Evolutionary conservation across 768 basidiomycete genomes (phyloP).

Genomic region (Hygrophoropsis aurantiaca): DNA sequence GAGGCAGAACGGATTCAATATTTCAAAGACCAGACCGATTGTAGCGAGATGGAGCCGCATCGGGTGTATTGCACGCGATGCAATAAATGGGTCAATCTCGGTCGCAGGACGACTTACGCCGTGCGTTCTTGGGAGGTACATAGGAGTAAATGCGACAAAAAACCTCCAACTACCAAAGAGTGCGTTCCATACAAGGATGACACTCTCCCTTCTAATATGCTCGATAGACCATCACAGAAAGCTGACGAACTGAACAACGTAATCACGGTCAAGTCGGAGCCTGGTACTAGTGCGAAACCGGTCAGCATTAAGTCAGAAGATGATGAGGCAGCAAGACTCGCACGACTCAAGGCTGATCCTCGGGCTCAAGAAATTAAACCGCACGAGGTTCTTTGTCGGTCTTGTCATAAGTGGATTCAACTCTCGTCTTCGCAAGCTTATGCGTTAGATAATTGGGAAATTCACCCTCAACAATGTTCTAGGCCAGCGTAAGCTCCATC

Average conservation of each 20-base stretch:
- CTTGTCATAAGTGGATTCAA: slow-evolving; percentile 64
- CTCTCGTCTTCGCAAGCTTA: slow-evolving; percentile 44
- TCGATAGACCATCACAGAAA: background rate
- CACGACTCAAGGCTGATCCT: slow-evolving; percentile 53
- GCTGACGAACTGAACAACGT: background rate
- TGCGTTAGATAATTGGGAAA: slow-evolving; percentile 49
- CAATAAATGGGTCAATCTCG: slow-evolving; percentile 54
- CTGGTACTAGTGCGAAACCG: slow-evolving; percentile 5
- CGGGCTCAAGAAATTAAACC: slow-evolving; percentile 49
- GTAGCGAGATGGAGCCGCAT: slow-evolving; percentile 55
- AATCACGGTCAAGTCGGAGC: slow-evolving; percentile 4
- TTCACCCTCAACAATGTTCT: slow-evolving; percentile 49
- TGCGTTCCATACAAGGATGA: slow-evolving; percentile 16
- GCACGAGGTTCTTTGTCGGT: slow-evolving; percentile 54
- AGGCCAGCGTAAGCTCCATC: slow-evolving; percentile 35
- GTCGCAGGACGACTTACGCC: slow-evolving; percentile 53
- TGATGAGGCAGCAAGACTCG: slow-evolving; percentile 48
- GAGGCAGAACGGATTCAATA: slow-evolving; percentile 65
- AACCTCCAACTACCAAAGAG: slow-evolving; percentile 23
- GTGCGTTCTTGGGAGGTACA: slow-evolving; percentile 66
- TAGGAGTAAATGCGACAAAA: slow-evolving; percentile 51
- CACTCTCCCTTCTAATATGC: slow-evolving; percentile 5
- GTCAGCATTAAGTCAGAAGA: slow-evolving; percentile 14
- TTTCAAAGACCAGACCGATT: slow-evolving; percentile 61
- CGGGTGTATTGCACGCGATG: slow-evolving; percentile 61